phyloP scores from a whole-genome alignment of 805 yeast genomes.

The Barnettozyma populi region DNA sequence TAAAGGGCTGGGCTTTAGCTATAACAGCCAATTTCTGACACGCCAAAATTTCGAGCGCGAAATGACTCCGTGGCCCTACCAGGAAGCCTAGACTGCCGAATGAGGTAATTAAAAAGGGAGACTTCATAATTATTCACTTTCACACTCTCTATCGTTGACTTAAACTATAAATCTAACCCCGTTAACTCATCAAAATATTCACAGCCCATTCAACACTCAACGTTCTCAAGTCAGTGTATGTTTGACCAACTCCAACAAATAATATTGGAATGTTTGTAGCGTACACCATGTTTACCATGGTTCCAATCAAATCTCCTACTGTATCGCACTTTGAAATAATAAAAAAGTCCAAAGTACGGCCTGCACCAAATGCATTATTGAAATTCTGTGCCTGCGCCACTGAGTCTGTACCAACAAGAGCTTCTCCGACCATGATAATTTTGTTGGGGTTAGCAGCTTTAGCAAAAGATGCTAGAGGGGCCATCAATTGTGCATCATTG shows the following conservation, averaged over 20 bases:
- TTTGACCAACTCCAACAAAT: constrained; percentile 96
- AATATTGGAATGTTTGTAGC: constrained; percentile 93
- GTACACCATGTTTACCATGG: constrained; percentile 96
- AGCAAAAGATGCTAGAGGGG: constrained; percentile 91
- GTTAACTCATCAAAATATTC: constrained; percentile 63
- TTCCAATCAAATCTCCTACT: constrained; percentile 93
- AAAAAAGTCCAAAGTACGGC: constrained; percentile 79
- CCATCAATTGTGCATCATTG: constrained; percentile 90
- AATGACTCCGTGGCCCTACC: background rate
- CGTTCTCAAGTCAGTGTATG: constrained; percentile 88
- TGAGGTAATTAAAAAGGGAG: constrained; percentile 2
- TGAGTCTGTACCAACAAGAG: constrained; percentile 94
- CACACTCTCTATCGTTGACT: too few species aligned
- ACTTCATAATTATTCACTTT: constrained; percentile 2
- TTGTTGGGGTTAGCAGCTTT: constrained; percentile 93
- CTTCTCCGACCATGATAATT: constrained; percentile 98
- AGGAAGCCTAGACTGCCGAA: constrained; percentile 1
- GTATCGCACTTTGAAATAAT: constrained; percentile 94
- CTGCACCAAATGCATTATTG: constrained; percentile 86
- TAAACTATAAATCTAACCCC: background rate
- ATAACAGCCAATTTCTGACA: background rate
- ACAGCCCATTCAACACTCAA: constrained; percentile 92
- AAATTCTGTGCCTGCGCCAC: constrained; percentile 93
- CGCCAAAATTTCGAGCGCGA: background rate
- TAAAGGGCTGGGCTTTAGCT: background rate